Conservation (phyloP, 768 basidiomycete genomes). For the Phlebiopsis flavidoalba region DNA sequence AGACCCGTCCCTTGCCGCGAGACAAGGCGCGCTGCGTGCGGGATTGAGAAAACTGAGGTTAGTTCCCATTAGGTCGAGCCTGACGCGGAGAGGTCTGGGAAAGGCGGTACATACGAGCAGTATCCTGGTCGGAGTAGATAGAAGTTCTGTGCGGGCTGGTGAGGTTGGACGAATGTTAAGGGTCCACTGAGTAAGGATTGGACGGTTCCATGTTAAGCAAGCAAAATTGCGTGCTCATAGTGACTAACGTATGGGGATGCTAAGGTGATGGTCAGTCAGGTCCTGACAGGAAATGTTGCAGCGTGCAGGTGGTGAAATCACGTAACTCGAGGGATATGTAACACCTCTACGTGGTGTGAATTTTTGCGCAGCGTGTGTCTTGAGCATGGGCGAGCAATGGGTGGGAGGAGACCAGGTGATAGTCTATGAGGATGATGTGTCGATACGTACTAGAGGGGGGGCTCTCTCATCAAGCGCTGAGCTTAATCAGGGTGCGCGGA, state of each 20-base stretch:
- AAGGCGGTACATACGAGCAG: conserved; percentile 58
- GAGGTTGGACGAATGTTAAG: conserved; percentile 72
- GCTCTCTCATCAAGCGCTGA: conserved; percentile 4
- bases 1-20: conserved; percentile 19
- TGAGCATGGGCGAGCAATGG: not conserved
- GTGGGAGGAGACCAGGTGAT: not conserved
- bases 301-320: not conserved
- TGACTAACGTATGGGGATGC: not conserved
- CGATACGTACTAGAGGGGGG: not conserved
- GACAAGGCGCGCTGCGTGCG: conserved; percentile 64
- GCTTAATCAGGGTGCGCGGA: not conserved
- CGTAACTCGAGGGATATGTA: conserved; percentile 1
- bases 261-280: not conserved
- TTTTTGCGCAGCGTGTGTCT: not conserved
- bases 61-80: conserved; percentile 81
- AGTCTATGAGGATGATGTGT: not conserved
- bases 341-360: not conserved
- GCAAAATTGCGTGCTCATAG: conserved; percentile 18
- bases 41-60: conserved; percentile 72
- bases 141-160: conserved; percentile 33
- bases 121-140: conserved; percentile 42
- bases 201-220: conserved; percentile 52
- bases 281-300: not conserved
- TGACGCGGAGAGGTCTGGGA: conserved; percentile 73
- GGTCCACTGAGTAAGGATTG: conserved; percentile 69